Base-by-base conservation (phyloP, 352 stramenopile species). In the Globisporangium radiosum region DNA sequence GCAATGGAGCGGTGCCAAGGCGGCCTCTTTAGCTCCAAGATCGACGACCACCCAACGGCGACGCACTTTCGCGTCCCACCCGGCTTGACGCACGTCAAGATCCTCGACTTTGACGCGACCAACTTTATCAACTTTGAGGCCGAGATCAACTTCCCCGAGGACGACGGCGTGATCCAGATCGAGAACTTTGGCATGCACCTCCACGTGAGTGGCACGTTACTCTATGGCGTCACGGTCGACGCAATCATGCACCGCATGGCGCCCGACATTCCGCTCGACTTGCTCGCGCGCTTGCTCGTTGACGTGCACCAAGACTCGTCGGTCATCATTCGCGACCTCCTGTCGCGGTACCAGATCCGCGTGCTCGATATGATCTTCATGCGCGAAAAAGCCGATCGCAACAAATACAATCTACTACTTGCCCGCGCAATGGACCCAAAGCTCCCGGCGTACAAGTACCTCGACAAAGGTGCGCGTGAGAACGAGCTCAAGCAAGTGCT, bases 111-210 rank as follows among this genome's bases (percentile, higher is more conserved):
- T 68, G 97, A 97, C 51, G 76, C 97, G 53, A 97, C 96, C 25
- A 96, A 98, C 48, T 97, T 98, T 62, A 98, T 98, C 62, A 99
- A 99, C 65, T 99, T 99, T 59, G 96, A 99, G 66, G 96, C 95
- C 9, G 95, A 99, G 65, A 99, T 99, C 67, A 90, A 98, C 56
- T 98, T 97, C 59, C 86, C 94, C 6, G 92, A 98, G 66, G 87
- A 96, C 45, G 86, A 91, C 25, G 95, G 94, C 53, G 74, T 98
- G 33, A 92, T 97, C 52, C 95, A 99, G 66, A 83, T 99, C 13
- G 95, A 99, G 70, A 98, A 96, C 56, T 99, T 99, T 71, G 96
- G 96, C 5, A 90, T 91, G 71, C 83, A 90, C 52, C 64, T 94
- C 3, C 70, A 90, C 52, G 79, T 90, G n/a, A 86, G 70, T 56